Conservation (phyloP, 2,329 filamentous ascomycete genomes). For the Xylaria sp. region DNA sequence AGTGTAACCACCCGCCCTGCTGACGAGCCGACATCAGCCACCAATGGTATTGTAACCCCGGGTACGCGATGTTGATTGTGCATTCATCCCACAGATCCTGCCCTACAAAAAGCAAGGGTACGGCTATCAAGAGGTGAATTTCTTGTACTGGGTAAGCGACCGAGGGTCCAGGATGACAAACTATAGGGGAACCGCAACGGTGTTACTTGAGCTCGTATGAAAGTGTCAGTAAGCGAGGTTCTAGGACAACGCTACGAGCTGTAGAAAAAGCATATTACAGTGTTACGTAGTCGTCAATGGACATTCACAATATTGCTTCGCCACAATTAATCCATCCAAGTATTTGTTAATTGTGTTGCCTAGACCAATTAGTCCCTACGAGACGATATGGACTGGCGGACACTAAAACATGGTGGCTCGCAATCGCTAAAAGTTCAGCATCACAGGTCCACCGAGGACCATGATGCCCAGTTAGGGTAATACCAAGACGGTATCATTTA, state of each 20-base stretch:
- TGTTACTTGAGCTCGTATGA: background rate
- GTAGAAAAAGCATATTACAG: conserved; percentile 17
- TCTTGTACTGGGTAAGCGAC: background rate
- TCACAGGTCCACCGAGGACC: conserved; percentile 11
- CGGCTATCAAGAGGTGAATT: background rate
- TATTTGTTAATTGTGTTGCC: conserved; percentile 20
- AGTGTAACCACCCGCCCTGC: conserved; percentile 2
- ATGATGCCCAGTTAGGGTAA: conserved; percentile 6
- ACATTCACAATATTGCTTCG: conserved; percentile 23
- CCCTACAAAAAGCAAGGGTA: conserved; percentile 29
- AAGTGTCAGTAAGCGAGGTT: background rate
- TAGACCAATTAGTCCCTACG: background rate
- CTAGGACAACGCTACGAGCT: background rate
- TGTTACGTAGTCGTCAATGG: background rate
- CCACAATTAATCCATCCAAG: conserved; percentile 25
- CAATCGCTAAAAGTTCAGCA: conserved; percentile 9
- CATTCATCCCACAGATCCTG: conserved; percentile 28
- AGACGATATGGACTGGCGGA: background rate
- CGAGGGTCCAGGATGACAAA: background rate
- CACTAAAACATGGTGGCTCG: background rate
- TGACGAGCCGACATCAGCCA: conserved; percentile 10
- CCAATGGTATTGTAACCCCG: conserved; percentile 1
- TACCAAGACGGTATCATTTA: conserved; percentile 22
- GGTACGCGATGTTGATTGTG: conserved; percentile 16
- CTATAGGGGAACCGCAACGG: background rate